Evolutionary conservation across 495 filamentous ascomycete species (phyloP), one percentile per base, ranked within the genome.

Genomic region (Penicillium robsamsonii): DNA sequence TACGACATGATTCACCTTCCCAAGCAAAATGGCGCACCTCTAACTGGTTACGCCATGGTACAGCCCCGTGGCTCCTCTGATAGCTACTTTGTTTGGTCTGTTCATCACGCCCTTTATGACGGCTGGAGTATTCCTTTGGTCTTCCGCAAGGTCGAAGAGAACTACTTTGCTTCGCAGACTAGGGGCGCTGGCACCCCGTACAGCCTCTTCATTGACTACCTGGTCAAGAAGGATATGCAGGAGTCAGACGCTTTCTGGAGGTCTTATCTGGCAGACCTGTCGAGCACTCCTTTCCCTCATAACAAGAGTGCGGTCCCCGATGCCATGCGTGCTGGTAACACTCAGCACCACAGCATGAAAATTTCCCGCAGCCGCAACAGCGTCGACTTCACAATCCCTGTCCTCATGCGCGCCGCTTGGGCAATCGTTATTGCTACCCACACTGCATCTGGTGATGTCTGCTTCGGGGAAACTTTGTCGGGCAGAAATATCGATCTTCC

Each of bases 41-140:
- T 89, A 15, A 79, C 79, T 5, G 71, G 75, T n/a, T 87, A 83
- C 55, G 78, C 75, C 0, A 70, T 87, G 5, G 67, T 85, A 4
- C 53, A 69, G 29, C 53, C 70, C 1, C 56, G 42, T 25, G 46
- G 45, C 7, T 67, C 62, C 5, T 60, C 63, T n/a, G 33, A 56
- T 30, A 58, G 58, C 2, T 72, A 81, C 57, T 83, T 89, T 42
- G 78, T 86, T 0, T 80, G 85, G 71, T 84, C 81, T 2, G 78
- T 85, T 41, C 87, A 90, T 50, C 88, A 91, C 55, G 82, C 84
- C 1, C 65, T 91, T 0, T 90, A 89, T 50, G 88, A 91, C 65
- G 87, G 85, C 9, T 88, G 85, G 83, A 84, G 78, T 15, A 75
- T 87, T 66, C 76, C 78, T 15, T 68, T 82, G 18, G 70, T 87